A percentile compares a stretch with the other conserved stretches of the same genome.
Evolutionary conservation across 2,329 filamentous ascomycete genomes (phyloP).

Genomic region (Cladobotryum protrusum): DNA sequence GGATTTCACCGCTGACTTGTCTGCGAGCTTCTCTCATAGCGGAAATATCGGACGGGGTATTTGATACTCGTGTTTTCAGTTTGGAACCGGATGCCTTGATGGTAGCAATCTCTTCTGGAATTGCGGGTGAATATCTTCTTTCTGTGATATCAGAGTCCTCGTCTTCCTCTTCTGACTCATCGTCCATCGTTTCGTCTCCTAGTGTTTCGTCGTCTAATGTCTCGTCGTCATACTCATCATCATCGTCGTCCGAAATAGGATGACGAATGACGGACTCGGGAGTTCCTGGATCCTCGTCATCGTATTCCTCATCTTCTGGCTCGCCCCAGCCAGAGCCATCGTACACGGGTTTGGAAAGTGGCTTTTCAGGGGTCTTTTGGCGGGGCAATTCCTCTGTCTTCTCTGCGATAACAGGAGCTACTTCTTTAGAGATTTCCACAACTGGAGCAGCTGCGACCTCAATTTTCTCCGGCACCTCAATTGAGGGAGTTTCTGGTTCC

Average conservation of each 20-base stretch:
- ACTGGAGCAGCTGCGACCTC: too few species aligned
- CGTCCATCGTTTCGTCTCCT: constrained; percentile 24
- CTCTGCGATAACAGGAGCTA: constrained; percentile 6
- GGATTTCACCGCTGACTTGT: constrained; percentile 72
- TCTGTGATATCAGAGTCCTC: constrained; percentile 1
- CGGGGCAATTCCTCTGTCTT: constrained; percentile 18
- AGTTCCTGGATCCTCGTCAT: constrained; percentile 59
- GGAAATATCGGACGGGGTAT: constrained; percentile 76
- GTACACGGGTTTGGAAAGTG: constrained; percentile 55
- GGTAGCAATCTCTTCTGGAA: constrained; percentile 79
- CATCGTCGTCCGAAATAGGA: constrained; percentile 46
- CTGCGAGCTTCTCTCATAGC: constrained; percentile 83
- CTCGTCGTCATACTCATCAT: constrained; percentile 24
- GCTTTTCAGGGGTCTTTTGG: constrained; percentile 44
- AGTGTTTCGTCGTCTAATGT: constrained; percentile 13
- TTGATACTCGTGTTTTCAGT: constrained; percentile 82
- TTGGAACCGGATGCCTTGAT: constrained; percentile 83
- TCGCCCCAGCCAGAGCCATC: constrained; percentile 57
- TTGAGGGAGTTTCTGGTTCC: too few species aligned
- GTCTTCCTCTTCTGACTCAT: constrained; percentile 34
- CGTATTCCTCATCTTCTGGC: constrained; percentile 45
- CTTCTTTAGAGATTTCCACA: constrained; percentile 13
- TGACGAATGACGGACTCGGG: constrained; percentile 89
- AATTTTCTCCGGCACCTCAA: too few species aligned
- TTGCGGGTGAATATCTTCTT: constrained; percentile 48